Percentiles rank a stretch among this genome's conserved stretches.
Evolutionary conservation across 345 rosid species (phyloP).

Genomic region (Alliaria petiolata): DNA sequence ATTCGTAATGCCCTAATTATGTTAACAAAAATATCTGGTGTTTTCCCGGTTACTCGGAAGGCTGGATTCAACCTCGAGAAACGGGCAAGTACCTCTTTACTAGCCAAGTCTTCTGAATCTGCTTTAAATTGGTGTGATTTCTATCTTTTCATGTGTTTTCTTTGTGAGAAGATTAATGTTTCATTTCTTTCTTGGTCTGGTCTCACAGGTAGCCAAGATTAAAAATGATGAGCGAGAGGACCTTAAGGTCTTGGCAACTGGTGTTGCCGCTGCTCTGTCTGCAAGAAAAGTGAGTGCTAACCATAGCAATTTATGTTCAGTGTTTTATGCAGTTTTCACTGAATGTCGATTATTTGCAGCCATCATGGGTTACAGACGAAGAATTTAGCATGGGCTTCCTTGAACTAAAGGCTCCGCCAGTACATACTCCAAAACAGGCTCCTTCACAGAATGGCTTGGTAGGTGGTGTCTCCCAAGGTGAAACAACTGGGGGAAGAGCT

Average conservation of each 20-base stretch:
- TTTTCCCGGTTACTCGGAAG: slow-evolving; percentile 95
- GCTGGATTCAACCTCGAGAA: slow-evolving; percentile 96
- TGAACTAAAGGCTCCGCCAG: slow-evolving; percentile 73
- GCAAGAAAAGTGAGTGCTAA: slow-evolving; percentile 75
- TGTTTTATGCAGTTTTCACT: slow-evolving; percentile 5
- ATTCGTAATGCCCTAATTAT: slow-evolving; percentile 93
- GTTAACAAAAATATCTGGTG: slow-evolving; percentile 91
- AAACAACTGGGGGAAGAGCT: slow-evolving; percentile 48
- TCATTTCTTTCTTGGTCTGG: slow-evolving; percentile 13
- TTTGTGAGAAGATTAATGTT: slow-evolving; percentile 9
- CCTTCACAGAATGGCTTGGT: slow-evolving; percentile 52
- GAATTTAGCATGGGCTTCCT: slow-evolving; percentile 99
- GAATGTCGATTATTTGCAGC: slow-evolving; percentile 46
- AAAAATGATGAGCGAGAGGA: slow-evolving; percentile 97
- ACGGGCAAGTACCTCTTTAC: slow-evolving; percentile 54
- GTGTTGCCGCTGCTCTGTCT: slow-evolving; percentile 98
- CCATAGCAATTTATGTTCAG: slow-evolving; percentile 10
- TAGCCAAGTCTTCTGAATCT: not conserved
- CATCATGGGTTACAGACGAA: slow-evolving; percentile 98
- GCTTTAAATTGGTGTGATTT: slow-evolving; percentile 15
- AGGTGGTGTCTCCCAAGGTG: slow-evolving; percentile 48
- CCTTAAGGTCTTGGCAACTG: slow-evolving; percentile 97
- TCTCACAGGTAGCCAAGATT: slow-evolving; percentile 78
- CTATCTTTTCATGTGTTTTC: slow-evolving; percentile 7
- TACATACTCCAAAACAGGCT: slow-evolving; percentile 53